A percentile compares a stretch with the other conserved stretches of the same genome.
Evolutionary conservation across 768 basidiomycete species (phyloP).

Genomic region (Pisolithus orientalis): DNA sequence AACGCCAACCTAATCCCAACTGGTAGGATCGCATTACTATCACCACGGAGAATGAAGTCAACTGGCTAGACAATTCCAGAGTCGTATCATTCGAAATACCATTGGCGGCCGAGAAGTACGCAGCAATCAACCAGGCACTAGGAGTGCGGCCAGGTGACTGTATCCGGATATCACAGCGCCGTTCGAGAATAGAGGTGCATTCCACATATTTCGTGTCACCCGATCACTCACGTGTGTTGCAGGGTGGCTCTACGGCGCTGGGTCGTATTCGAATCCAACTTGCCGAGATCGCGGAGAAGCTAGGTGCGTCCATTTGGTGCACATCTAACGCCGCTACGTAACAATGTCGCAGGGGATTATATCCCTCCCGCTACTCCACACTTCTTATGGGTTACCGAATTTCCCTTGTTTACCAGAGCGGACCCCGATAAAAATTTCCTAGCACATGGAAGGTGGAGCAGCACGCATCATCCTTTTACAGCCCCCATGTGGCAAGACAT

Average conservation of each 20-base stretch:
- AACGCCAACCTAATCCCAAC: background rate
- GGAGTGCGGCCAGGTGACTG: constrained; percentile 45
- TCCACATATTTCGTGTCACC: constrained; percentile 1
- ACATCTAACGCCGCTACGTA: constrained; percentile 4
- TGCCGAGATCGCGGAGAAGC: constrained; percentile 56
- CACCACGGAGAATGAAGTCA: constrained; percentile 37
- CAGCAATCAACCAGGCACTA: constrained; percentile 35
- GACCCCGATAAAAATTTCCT: constrained; percentile 86
- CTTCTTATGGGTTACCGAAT: constrained; percentile 95
- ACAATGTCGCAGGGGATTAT: constrained; percentile 44
- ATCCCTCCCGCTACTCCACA: constrained; percentile 54
- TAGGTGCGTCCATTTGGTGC: constrained; percentile 39
- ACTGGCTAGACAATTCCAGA: constrained; percentile 42
- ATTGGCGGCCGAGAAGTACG: constrained; percentile 21
- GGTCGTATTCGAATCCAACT: constrained; percentile 66
- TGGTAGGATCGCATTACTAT: constrained; percentile 45
- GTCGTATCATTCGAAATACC: constrained; percentile 17
- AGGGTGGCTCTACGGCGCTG: constrained; percentile 85
- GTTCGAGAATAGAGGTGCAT: constrained; percentile 47
- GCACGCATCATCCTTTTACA: constrained; percentile 94
- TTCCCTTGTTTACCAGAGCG: constrained; percentile 83
- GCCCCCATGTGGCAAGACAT: constrained; percentile 93
- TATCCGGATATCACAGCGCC: constrained; percentile 52
- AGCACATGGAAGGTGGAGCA: constrained; percentile 85
- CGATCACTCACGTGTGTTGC: constrained; percentile 17